A percentile compares a stretch with the other conserved stretches of the same genome.
Evolutionary conservation across 176 grass and related monocot species (phyloP).

Genomic region (Saccharum officinarum): DNA sequence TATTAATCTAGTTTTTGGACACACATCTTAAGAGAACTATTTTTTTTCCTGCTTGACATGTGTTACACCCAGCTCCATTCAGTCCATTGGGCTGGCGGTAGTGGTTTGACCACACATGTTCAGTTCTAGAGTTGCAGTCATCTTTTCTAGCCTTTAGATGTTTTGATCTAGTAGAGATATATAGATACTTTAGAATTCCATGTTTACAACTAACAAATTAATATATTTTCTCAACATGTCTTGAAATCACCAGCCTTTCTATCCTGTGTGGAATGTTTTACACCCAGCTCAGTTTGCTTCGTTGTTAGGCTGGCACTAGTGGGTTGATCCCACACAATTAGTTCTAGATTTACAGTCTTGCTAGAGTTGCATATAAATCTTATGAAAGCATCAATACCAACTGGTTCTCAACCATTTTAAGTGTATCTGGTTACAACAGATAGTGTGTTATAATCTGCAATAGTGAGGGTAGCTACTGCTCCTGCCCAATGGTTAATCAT

Average conservation of each 20-base stretch:
- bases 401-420: background rate
- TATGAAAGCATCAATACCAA: background rate
- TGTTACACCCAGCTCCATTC: background rate
- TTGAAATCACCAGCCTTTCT: background rate
- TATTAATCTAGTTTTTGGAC: no score
- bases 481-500: background rate
- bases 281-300: background rate
- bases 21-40: no score
- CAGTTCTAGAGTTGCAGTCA: background rate
- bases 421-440: background rate
- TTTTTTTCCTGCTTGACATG: background rate
- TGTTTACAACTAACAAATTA: background rate
- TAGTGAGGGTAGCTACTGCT: background rate
- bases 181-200: background rate
- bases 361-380: background rate
- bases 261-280: background rate
- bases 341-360: background rate
- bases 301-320: background rate
- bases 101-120: background rate
- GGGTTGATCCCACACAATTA: background rate
- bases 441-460: background rate
- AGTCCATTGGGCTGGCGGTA: background rate
- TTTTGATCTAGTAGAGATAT: background rate
- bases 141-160: background rate
- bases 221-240: background rate